phyloP scores from a whole-genome alignment of 495 filamentous ascomycete species.

The Aspergillus egyptiacus region DNA sequence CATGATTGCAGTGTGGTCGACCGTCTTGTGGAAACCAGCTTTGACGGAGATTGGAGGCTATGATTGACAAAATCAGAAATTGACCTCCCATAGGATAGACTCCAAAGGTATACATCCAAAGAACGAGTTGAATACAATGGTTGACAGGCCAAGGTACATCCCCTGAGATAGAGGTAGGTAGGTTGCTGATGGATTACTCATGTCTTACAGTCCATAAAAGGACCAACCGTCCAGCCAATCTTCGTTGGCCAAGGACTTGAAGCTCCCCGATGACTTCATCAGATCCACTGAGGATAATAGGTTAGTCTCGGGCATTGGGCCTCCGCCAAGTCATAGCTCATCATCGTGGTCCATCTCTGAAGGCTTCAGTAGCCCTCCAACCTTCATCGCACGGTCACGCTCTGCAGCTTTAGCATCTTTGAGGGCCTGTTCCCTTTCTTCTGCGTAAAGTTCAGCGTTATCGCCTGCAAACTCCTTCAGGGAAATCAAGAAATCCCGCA shows the following conservation, averaged over 20 bases:
- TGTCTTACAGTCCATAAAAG: slow-evolving; percentile 33
- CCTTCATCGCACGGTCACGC: slow-evolving; percentile 80
- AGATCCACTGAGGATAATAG: slow-evolving; percentile 14
- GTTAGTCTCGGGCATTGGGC: slow-evolving; percentile 55
- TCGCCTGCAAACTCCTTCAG: slow-evolving; percentile 90
- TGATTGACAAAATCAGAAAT: not conserved
- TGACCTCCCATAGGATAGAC: slow-evolving; percentile 6
- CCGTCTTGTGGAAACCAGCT: not conserved
- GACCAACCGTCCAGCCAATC: slow-evolving; percentile 38
- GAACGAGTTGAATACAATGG: not conserved
- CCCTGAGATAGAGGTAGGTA: slow-evolving; percentile 9
- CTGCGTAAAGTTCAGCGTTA: slow-evolving; percentile 81
- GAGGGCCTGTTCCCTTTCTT: slow-evolving; percentile 82
- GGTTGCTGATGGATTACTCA: not conserved
- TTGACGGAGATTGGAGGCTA: not conserved
- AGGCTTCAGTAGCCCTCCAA: slow-evolving; percentile 86
- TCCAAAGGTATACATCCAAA: slow-evolving; percentile 4
- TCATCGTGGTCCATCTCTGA: slow-evolving; percentile 88
- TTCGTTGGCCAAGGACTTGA: slow-evolving; percentile 10
- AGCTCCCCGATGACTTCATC: slow-evolving; percentile 4
- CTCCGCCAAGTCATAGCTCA: slow-evolving; percentile 78
- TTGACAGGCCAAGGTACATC: slow-evolving; percentile 14
- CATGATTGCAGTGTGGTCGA: not conserved
- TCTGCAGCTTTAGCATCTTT: slow-evolving; percentile 74
- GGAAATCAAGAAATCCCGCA: slow-evolving; percentile 95